Conservation (phyloP, 2,329 filamentous ascomycete species). For the Didymella sp. region DNA sequence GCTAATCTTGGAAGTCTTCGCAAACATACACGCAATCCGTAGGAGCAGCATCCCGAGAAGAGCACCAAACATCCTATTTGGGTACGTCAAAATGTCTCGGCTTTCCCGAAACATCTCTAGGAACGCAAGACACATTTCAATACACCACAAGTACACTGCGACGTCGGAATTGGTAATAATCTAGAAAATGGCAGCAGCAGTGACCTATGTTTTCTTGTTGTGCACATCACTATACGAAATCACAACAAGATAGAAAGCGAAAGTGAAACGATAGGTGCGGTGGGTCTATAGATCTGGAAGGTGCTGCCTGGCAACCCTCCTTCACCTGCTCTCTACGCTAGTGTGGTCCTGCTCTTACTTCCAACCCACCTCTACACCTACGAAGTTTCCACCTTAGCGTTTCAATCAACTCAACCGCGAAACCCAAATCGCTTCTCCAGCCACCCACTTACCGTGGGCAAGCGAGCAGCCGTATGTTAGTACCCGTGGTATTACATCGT, state of each 20-base stretch:
- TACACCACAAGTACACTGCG: neutral
- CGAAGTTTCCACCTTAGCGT: neutral
- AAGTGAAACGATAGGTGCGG: neutral
- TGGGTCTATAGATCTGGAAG: neutral
- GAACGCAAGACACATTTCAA: neutral
- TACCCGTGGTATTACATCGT: neutral
- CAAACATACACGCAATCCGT: neutral
- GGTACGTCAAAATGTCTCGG: neutral
- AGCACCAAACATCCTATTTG: neutral
- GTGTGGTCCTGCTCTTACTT: neutral
- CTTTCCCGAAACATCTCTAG: neutral
- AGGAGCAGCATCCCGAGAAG: neutral
- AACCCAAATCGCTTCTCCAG: neutral
- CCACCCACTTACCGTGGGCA: neutral
- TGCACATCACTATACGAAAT: neutral
- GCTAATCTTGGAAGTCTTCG: neutral
- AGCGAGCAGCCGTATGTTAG: neutral
- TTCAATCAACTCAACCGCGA: neutral
- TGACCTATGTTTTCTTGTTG: neutral
- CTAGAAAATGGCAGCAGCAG: neutral
- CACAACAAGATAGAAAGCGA: neutral
- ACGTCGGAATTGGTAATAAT: neutral
- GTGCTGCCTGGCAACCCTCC: neutral
- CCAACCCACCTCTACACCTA: neutral
- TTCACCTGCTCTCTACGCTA: conserved; percentile 4